phyloP scores from a whole-genome alignment of 208 protist species.

The Leishmania turanica region DNA sequence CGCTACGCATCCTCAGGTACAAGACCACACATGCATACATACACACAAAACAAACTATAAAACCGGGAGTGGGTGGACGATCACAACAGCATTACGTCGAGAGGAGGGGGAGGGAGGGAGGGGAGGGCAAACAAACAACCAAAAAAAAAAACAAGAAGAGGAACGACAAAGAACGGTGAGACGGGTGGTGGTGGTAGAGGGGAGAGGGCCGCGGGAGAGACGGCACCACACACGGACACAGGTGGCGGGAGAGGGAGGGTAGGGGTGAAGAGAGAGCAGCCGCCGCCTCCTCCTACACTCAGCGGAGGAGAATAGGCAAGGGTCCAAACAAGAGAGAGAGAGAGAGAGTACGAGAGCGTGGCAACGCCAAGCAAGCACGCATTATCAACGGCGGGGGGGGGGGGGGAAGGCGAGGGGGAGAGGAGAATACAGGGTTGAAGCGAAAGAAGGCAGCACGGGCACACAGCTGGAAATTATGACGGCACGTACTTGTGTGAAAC shows the following conservation, averaged over 20 bases:
- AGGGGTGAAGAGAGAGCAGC: background rate
- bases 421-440: background rate
- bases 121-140: background rate
- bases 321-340: slow-evolving; percentile 1
- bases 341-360: background rate
- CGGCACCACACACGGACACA: background rate
- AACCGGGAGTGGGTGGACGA: too few relatives aligned
- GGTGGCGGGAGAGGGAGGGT: background rate
- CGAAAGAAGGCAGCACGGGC: background rate
- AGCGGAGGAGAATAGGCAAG: background rate
- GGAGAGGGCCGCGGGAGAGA: background rate
- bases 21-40: background rate
- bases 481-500: background rate
- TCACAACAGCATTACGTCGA: too few relatives aligned
- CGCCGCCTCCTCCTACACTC: background rate
- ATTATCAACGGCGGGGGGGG: background rate
- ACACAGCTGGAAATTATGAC: background rate
- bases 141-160: background rate
- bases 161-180: background rate
- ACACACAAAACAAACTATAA: background rate
- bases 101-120: background rate
- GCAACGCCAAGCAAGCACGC: background rate
- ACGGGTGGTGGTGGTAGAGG: background rate
- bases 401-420: background rate
- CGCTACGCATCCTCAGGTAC: background rate